phyloP scores from a whole-genome alignment of 805 yeast genomes.

The Blastobotrys americana region DNA sequence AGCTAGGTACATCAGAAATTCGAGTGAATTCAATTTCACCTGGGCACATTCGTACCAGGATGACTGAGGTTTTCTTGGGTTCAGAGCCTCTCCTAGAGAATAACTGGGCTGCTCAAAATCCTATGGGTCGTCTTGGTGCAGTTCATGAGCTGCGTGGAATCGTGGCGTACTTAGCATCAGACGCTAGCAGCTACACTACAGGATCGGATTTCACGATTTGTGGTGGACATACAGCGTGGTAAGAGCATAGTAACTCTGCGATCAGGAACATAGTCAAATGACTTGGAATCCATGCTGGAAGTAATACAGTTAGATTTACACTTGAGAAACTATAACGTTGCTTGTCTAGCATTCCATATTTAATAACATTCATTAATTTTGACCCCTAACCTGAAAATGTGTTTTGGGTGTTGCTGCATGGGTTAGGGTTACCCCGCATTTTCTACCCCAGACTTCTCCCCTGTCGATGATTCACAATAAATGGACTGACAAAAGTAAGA shows the following conservation, averaged over 20 bases:
- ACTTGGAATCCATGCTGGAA: no score
- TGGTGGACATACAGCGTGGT: slow-evolving; percentile 39
- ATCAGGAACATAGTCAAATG: no score
- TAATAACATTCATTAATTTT: no score
- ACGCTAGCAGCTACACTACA: slow-evolving; percentile 44
- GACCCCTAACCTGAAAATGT: no score
- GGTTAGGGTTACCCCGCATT: no score
- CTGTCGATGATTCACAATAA: background rate
- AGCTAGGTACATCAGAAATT: slow-evolving; percentile 47
- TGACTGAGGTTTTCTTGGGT: slow-evolving; percentile 47
- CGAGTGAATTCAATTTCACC: slow-evolving; percentile 53
- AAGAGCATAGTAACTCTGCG: slow-evolving; percentile 1
- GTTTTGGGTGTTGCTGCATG: no score
- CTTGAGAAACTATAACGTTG: no score
- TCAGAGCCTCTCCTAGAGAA: slow-evolving; percentile 43
- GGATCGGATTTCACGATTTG: slow-evolving; percentile 55
- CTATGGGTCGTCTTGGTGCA: slow-evolving; percentile 55
- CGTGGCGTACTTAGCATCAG: slow-evolving; percentile 48
- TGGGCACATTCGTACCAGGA: slow-evolving; percentile 54
- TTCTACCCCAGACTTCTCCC: background rate
- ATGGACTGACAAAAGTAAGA: no score
- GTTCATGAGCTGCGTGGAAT: slow-evolving; percentile 57
- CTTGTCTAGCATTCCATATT: no score
- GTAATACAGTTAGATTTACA: no score
- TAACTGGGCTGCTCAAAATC: slow-evolving; percentile 34